phyloP scores from a whole-genome alignment of 192 early-diverging fungal species.

The Coemansia sp. region DNA sequence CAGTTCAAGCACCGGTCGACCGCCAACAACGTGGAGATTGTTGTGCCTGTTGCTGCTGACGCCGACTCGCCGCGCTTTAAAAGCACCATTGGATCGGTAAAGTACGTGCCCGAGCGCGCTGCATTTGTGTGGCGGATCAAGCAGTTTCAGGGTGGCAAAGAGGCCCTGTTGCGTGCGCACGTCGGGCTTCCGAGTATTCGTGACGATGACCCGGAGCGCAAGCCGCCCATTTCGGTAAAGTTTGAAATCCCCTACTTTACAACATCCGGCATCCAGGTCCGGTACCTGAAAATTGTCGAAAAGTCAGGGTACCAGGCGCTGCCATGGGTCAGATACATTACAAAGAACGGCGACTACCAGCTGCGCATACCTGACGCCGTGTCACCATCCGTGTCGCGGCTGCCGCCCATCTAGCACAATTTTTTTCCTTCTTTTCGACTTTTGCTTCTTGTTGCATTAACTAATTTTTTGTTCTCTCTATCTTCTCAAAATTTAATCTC shows the following conservation, averaged over 20 bases:
- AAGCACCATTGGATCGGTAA: slow-evolving; percentile 81
- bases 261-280: slow-evolving; percentile 85
- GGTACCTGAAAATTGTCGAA: slow-evolving; percentile 89
- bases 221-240: slow-evolving; percentile 80
- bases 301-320: slow-evolving; percentile 85
- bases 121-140: slow-evolving; percentile 98
- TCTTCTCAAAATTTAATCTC: background rate
- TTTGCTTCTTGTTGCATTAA: background rate
- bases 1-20: slow-evolving; percentile 97
- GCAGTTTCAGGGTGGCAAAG: slow-evolving; percentile 97
- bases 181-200: slow-evolving; percentile 84
- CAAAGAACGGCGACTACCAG: slow-evolving; percentile 93
- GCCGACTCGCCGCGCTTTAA: slow-evolving; percentile 97
- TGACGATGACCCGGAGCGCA: slow-evolving; percentile 78
- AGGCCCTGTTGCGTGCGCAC: slow-evolving; percentile 86
- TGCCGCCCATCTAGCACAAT: slow-evolving; percentile 63
- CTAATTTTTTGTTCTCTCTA: background rate
- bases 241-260: slow-evolving; percentile 93
- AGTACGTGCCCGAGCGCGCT: slow-evolving; percentile 91
- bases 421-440: background rate
- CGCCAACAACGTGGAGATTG: slow-evolving; percentile 97
- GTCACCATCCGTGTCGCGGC: slow-evolving; percentile 63
- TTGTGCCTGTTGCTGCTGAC: slow-evolving; percentile 97
- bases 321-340: slow-evolving; percentile 89
- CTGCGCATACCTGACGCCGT: slow-evolving; percentile 86